Conservation (phyloP, 306 rosid species). For the Astragalus glycyphyllos region DNA sequence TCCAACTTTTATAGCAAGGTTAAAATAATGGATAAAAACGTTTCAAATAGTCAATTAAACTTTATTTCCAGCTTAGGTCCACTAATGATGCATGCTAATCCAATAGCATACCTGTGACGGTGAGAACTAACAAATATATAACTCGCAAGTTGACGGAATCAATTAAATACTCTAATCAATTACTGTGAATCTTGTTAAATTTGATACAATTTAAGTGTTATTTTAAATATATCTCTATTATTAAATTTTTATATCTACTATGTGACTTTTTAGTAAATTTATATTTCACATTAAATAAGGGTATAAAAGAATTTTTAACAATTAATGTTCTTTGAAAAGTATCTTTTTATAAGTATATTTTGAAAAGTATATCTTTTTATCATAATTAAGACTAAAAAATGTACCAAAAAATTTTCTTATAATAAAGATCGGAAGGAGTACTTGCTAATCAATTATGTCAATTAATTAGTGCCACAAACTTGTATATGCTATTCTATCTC, state of each 20-base stretch:
- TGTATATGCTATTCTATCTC: not conserved
- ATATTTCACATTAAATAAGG: too few species aligned
- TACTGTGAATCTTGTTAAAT: not conserved
- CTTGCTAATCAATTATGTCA: slow-evolving; percentile 1
- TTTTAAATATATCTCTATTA: too few species aligned
- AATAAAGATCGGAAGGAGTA: too few species aligned
- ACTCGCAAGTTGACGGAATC: slow-evolving; percentile 49
- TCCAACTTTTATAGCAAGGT: slow-evolving; percentile 30
- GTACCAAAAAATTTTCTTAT: too few species aligned
- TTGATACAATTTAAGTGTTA: too few species aligned
- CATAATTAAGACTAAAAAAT: too few species aligned
- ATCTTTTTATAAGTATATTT: too few species aligned
- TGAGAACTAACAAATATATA: slow-evolving; percentile 23
- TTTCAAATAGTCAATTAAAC: slow-evolving; percentile 43
- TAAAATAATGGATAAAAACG: slow-evolving; percentile 31
- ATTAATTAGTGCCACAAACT: slow-evolving; percentile 32
- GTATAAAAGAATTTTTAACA: too few species aligned
- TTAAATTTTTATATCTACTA: too few species aligned
- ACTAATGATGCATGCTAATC: slow-evolving; percentile 49
- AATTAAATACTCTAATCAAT: slow-evolving; percentile 20
- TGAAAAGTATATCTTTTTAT: too few species aligned
- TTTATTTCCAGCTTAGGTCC: slow-evolving; percentile 52
- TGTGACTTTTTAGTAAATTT: too few species aligned
- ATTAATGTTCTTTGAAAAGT: too few species aligned
- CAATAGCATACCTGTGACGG: slow-evolving; percentile 34